Evolutionary conservation across 2,329 filamentous ascomycete genomes (phyloP).

Genomic region (Calonectria hongkongensis): DNA sequence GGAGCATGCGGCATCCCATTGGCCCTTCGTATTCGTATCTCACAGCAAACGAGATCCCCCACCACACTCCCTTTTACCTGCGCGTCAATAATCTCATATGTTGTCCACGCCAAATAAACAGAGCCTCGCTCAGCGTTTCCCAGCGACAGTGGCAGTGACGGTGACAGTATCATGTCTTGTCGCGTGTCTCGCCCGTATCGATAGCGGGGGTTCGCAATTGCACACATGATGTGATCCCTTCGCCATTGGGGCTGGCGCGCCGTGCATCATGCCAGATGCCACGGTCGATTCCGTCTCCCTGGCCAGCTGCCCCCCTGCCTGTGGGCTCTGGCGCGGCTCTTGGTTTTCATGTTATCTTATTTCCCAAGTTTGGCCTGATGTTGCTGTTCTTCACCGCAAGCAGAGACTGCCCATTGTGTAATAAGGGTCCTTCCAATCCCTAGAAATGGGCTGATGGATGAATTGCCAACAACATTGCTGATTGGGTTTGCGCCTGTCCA

Average conservation of each 20-base stretch:
- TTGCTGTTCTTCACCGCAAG: constrained; percentile 26
- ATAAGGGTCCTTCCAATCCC: constrained; percentile 21
- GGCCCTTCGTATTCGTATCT: constrained; percentile 39
- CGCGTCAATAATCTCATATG: constrained; percentile 4
- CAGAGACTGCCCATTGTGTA: constrained; percentile 10
- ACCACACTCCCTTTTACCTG: constrained; percentile 27
- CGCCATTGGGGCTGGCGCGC: background rate
- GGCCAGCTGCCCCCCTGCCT: constrained; percentile 3
- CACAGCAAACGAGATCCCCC: constrained; percentile 35
- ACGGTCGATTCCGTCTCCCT: constrained; percentile 33
- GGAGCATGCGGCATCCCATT: constrained; percentile 15
- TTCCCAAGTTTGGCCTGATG: constrained; percentile 1
- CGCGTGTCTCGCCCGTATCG: background rate
- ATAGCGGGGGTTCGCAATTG: constrained; percentile 23
- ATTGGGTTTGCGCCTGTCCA: constrained; percentile 39
- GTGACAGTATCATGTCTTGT: background rate
- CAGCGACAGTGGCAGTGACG: background rate
- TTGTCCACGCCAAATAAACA: constrained; percentile 9
- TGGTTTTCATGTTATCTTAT: constrained; percentile 17
- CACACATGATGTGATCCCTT: constrained; percentile 28
- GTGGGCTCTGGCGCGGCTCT: constrained; percentile 31
- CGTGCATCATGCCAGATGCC: constrained; percentile 33
- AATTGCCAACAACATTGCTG: constrained; percentile 39
- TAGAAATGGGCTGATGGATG: constrained; percentile 53
- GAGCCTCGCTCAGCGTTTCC: constrained; percentile 16